phyloP scores from a whole-genome alignment of 1,139 yeast species.

The Wickerhamiella pararugosa region DNA sequence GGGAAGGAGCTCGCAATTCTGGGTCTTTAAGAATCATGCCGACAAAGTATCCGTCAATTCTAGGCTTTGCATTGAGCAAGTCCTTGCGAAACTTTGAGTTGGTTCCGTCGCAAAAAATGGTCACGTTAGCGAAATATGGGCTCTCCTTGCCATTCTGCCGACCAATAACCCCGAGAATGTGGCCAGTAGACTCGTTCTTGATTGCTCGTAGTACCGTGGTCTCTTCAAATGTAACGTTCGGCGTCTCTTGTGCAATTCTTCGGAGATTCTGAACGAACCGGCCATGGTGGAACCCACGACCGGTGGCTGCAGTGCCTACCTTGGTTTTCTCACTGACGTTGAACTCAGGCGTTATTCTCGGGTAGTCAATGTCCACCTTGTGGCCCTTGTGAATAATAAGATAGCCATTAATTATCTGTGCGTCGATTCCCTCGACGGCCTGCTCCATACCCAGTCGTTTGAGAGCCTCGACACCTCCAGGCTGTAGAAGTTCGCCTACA shows the following conservation, averaged over 20 bases:
- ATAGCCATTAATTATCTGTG: conserved; percentile 67
- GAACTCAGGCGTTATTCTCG: conserved; percentile 22
- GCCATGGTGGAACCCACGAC: conserved; percentile 81
- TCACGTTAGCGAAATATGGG: conserved; percentile 43
- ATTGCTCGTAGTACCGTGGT: conserved; percentile 63
- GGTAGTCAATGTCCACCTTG: conserved; percentile 50
- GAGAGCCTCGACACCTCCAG: conserved; percentile 79
- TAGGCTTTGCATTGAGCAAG: conserved; percentile 44
- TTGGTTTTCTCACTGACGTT: conserved; percentile 1
- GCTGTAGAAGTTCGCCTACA: conserved; percentile 94
- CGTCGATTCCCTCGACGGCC: conserved; percentile 70
- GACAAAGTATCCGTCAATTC: conserved; percentile 69
- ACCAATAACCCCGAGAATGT: conserved; percentile 52
- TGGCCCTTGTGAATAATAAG: conserved; percentile 52
- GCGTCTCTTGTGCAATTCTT: conserved; percentile 47
- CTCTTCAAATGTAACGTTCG: conserved; percentile 53
- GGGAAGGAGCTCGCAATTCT: conserved; percentile 49
- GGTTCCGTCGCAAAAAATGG: conserved; percentile 84
- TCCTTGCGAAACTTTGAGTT: conserved; percentile 83
- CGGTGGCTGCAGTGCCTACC: conserved; percentile 33
- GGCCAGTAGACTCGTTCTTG: conserved; percentile 34
- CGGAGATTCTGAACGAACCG: conserved; percentile 68
- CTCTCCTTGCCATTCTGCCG: conserved; percentile 16
- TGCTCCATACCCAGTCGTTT: conserved; percentile 66
- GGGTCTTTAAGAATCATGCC: conserved; percentile 69